These are phyloP conservation scores for Boletus insuetus DNA, from an alignment of 768 basidiomycete species.

Conservation along the genomic window DNA sequence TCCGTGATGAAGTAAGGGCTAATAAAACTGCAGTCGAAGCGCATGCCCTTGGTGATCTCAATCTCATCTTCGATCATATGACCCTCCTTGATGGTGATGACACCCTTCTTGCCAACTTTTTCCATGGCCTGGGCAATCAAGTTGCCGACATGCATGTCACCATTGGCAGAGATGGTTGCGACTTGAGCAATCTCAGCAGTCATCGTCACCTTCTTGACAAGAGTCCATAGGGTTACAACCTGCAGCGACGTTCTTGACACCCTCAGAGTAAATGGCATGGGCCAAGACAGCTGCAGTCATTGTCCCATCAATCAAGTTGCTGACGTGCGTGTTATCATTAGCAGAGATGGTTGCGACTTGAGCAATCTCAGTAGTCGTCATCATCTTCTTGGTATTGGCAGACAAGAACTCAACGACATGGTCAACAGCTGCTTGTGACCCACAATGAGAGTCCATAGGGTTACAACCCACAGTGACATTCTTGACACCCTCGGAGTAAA, in stretches of 20 bases:
- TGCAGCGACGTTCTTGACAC: slow-evolving; percentile 98
- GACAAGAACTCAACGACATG: slow-evolving; percentile 91
- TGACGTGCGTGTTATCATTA: slow-evolving; percentile 81
- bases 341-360: slow-evolving; percentile 96
- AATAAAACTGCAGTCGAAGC: slow-evolving; percentile 98
- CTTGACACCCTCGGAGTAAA: slow-evolving; percentile 98
- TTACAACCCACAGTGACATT: slow-evolving; percentile 99
- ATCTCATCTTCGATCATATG: slow-evolving; percentile 98
- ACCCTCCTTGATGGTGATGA: slow-evolving; percentile 99
- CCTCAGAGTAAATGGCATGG: slow-evolving; percentile 96
- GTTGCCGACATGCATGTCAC: slow-evolving; percentile 82
- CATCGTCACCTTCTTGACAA: slow-evolving; percentile 91
- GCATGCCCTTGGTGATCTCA: slow-evolving; percentile 99
- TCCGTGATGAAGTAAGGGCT: slow-evolving; percentile 98
- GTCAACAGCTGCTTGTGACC: slow-evolving; percentile 94
- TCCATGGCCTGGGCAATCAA: slow-evolving; percentile 61
- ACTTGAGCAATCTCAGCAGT: slow-evolving; percentile 98
- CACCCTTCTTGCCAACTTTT: slow-evolving; percentile 99
- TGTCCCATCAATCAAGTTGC: slow-evolving; percentile 68
- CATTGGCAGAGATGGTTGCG: slow-evolving; percentile 85
- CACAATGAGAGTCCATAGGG: slow-evolving; percentile 99
- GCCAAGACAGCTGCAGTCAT: slow-evolving; percentile 97
- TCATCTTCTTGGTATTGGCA: slow-evolving; percentile 87
- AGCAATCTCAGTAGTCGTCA: slow-evolving; percentile 95
- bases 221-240: slow-evolving; percentile 99